These are phyloP conservation scores for Akanthomyces muscarius DNA, from an alignment of 2,329 filamentous ascomycete species.

Conservation along the genomic window DNA sequence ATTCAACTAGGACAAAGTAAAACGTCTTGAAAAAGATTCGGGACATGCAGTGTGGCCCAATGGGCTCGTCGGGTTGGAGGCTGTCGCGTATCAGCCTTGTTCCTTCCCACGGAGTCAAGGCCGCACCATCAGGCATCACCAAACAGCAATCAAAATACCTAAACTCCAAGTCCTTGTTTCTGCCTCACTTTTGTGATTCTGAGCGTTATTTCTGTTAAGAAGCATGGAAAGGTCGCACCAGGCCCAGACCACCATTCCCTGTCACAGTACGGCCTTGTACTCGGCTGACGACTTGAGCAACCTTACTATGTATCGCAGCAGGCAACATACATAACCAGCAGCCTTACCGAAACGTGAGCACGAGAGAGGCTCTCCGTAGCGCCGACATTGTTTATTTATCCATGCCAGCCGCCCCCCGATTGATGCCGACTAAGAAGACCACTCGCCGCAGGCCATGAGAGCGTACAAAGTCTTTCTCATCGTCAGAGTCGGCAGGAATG, in stretches of 20 bases:
- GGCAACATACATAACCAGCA: background rate
- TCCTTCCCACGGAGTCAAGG: background rate
- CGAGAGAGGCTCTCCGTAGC: background rate
- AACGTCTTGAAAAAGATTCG: background rate
- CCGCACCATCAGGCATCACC: background rate
- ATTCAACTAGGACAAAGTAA: slow-evolving; percentile 28
- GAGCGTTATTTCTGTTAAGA: background rate
- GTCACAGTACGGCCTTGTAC: background rate
- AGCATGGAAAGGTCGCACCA: background rate
- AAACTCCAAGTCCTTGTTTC: background rate
- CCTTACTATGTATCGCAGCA: background rate
- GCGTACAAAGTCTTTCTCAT: slow-evolving; percentile 4
- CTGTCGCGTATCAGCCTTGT: background rate
- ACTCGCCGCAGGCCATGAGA: background rate
- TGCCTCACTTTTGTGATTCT: background rate
- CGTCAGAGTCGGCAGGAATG: background rate
- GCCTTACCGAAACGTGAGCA: background rate
- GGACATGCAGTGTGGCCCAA: background rate
- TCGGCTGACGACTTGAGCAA: background rate
- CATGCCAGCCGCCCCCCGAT: background rate
- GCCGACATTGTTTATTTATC: background rate
- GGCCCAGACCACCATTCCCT: background rate
- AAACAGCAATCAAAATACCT: background rate
- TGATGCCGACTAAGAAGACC: background rate
- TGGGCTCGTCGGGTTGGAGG: background rate